Conservation (phyloP, 257 asterid genomes). For the Pogostemon cablin region DNA sequence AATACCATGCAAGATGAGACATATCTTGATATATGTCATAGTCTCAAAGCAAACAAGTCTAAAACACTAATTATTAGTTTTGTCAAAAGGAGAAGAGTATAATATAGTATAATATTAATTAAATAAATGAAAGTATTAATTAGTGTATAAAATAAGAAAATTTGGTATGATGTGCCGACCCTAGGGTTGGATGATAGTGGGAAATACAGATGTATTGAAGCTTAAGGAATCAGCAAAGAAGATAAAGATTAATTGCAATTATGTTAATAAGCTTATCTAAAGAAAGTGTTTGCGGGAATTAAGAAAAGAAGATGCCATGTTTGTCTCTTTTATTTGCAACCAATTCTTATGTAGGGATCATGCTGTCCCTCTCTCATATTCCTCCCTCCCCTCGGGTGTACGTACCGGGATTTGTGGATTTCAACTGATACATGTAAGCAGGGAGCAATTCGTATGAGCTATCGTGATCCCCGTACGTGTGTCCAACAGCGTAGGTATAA, state of each 20-base stretch:
- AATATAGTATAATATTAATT: background rate
- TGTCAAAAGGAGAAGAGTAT: constrained; percentile 15
- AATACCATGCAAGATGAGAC: background rate
- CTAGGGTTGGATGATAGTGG: constrained; percentile 25
- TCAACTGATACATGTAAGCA: too few species aligned
- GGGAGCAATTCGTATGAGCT: too few species aligned
- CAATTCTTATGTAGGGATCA: constrained; percentile 39
- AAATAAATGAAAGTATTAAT: background rate
- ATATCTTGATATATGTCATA: constrained; percentile 15
- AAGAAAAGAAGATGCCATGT: constrained; percentile 39
- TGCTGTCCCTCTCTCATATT: constrained; percentile 25
- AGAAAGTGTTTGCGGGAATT: constrained; percentile 34
- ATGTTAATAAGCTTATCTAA: constrained; percentile 8
- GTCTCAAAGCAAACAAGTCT: constrained; percentile 11
- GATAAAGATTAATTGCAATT: constrained; percentile 16
- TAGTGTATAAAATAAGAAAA: background rate
- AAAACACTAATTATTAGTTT: background rate
- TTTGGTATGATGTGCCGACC: constrained; percentile 31
- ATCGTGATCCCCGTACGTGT: too few species aligned
- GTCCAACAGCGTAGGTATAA: too few species aligned
- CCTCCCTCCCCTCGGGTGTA: too few species aligned
- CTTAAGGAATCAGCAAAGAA: constrained; percentile 30
- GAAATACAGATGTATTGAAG: constrained; percentile 34
- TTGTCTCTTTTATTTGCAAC: constrained; percentile 43
- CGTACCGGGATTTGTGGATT: too few species aligned